These are phyloP conservation scores for Candida labiduridarum DNA, from an alignment of 1,139 yeast genomes.

Conservation along the genomic window DNA sequence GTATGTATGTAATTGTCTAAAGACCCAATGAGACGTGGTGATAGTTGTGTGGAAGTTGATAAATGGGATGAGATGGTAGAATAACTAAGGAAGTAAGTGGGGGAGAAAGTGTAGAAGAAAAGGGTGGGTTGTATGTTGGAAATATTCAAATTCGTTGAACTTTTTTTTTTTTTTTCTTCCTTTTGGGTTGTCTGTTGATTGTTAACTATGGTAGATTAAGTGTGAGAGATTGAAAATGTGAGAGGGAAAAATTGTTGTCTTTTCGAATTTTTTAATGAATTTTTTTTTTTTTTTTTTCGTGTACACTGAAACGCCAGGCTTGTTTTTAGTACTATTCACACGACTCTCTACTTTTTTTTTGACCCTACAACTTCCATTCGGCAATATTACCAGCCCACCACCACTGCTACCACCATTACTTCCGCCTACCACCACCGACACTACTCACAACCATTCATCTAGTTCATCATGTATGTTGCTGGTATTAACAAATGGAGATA, in stretches of 20 bases:
- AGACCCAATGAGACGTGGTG: background rate
- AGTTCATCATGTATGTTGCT: background rate
- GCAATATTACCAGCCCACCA: background rate
- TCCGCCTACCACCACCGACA: background rate
- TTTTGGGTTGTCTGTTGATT: constrained; percentile 3
- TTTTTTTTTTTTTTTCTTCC: constrained; percentile 1
- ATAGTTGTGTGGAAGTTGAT: background rate
- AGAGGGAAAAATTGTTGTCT: background rate
- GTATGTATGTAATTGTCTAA: background rate
- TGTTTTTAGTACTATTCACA: background rate
- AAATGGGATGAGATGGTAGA: no score
- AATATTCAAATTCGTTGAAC: background rate
- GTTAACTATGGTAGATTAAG: background rate
- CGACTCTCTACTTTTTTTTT: background rate
- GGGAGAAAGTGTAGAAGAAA: background rate
- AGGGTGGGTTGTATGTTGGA: background rate
- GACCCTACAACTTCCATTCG: background rate
- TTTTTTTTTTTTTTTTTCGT: background rate
- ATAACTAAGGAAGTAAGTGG: no score
- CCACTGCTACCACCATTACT: background rate
- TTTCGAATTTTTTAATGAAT: no score
- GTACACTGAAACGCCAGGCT: background rate
- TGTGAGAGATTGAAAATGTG: background rate
- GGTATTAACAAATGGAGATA: background rate
- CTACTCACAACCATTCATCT: no score